phyloP scores from a whole-genome alignment of 2,329 filamentous ascomycete species.

The Penicillium digitatum region DNA sequence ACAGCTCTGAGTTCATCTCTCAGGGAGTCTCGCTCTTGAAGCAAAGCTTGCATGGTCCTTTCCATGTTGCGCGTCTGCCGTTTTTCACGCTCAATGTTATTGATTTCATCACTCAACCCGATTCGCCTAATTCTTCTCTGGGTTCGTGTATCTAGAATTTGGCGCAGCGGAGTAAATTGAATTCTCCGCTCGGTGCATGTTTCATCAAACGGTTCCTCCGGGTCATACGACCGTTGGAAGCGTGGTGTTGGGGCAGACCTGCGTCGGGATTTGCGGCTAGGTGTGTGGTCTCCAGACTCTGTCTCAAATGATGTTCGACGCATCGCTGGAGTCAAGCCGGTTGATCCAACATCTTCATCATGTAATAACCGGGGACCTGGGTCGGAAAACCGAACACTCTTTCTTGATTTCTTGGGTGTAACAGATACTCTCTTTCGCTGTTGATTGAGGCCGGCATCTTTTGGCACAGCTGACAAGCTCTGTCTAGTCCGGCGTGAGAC shows the following conservation, averaged over 20 bases:
- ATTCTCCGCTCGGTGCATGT: conserved; percentile 30
- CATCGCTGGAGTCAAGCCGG: conserved; percentile 46
- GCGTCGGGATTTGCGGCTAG: conserved; percentile 29
- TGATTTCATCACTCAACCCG: conserved; percentile 47
- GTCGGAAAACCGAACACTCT: conserved; percentile 47
- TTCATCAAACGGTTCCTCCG: conserved; percentile 18
- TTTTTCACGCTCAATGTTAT: conserved; percentile 42
- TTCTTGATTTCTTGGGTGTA: conserved; percentile 37
- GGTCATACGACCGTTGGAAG: conserved; percentile 21
- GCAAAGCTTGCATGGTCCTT: conserved; percentile 23
- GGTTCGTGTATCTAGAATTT: conserved; percentile 42
- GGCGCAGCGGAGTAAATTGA: conserved; percentile 45
- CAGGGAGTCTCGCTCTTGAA: conserved; percentile 28
- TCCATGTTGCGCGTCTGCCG: conserved; percentile 27
- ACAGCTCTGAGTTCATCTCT: conserved; percentile 26
- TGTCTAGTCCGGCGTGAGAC: conserved; percentile 19
- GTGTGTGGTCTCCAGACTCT: conserved; percentile 26
- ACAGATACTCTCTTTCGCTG: neutral
- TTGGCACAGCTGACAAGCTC: neutral
- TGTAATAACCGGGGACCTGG: conserved; percentile 31
- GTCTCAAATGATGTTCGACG: conserved; percentile 36
- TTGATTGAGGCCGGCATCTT: neutral
- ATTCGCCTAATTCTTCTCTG: conserved; percentile 44
- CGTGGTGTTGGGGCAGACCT: conserved; percentile 34
- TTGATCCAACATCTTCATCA: conserved; percentile 26